A percentile compares a stretch with the other conserved stretches of the same genome.
Conservation (phyloP, 192 early-diverging fungal species). For the Thamnidium elegans region DNA sequence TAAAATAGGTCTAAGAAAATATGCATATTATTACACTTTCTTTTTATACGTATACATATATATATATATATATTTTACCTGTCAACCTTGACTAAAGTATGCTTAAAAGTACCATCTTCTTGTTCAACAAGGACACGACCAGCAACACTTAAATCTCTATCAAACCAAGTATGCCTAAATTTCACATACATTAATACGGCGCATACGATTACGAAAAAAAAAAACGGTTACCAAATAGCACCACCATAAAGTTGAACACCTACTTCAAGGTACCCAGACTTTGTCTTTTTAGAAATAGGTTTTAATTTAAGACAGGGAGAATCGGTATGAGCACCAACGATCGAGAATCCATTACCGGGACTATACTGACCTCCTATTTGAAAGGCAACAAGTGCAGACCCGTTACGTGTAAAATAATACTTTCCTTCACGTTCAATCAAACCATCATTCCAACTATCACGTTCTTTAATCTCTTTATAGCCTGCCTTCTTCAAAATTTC, state of each 20-base stretch:
- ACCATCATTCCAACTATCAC: constrained; percentile 71
- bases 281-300: constrained; percentile 90
- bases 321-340: constrained; percentile 96
- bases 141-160: constrained; percentile 94
- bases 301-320: constrained; percentile 97
- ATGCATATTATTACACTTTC: background rate
- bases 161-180: constrained; percentile 96
- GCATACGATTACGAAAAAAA: background rate
- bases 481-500: constrained; percentile 70
- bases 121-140: constrained; percentile 86
- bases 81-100: constrained; percentile 76
- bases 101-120: constrained; percentile 64
- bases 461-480: constrained; percentile 88
- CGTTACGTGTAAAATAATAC: constrained; percentile 98
- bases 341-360: constrained; percentile 83
- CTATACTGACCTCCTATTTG: constrained; percentile 85
- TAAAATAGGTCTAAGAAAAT: constrained; percentile 69
- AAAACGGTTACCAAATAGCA: constrained; percentile 70
- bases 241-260: constrained; percentile 92
- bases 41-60: background rate
- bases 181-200: background rate
- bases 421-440: constrained; percentile 73
- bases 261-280: constrained; percentile 85
- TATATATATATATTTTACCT: constrained; percentile 33
- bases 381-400: constrained; percentile 85